Evolutionary conservation across 2,329 filamentous ascomycete species (phyloP), one percentile per base, ranked within the genome.

Genomic region (Epichloe bromicola): DNA sequence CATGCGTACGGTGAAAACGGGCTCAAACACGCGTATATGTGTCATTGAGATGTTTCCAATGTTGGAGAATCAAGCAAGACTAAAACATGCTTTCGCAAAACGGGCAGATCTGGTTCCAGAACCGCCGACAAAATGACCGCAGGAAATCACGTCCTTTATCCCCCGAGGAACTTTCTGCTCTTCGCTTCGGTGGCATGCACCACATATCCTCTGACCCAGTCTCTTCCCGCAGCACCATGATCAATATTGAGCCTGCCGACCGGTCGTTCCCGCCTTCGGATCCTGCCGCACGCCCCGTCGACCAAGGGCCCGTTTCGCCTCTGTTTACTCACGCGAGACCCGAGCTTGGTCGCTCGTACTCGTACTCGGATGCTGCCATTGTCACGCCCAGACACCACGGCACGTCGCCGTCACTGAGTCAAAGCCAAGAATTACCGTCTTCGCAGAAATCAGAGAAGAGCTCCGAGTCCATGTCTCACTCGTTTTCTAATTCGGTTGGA

Each of bases 101-200:
- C 30, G 17, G 44, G n/a, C 53, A 96, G 91, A 95, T 96, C 60
- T 97, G 91, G 91, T 96, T 96, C 70, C 91, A 96, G 63, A 96
- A 96, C 63, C 82, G 89, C 62, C 80, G 91, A 57, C 91, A 97
- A 67, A 95, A 94, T 67, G 88, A 94, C 65, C 80, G 91, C 60
- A 81, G 91, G 58, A 94, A 91, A 71, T 88, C 88, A 51, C 85
- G 87, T 59, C 89, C 90, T 45, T 75, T 95, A 38, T 80, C 87
- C 30, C 30, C 84, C 10, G 82, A 89, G 65, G 88, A 93, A 64
- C 77, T 91, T 50, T 80, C 76, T 56, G 76, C 78, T 53, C 69
- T 82, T 58, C 68, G 76, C 61, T 74, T 77, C 61, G 72, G 78
- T 45, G 73, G 71, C 58, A 70, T 79, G 64, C 71, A 75, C 57